Percentiles rank a stretch among this genome's conserved stretches.
These are phyloP conservation scores for Irineochytrium annulatum DNA, from an alignment of 192 early-diverging fungal species.

Conservation along the genomic window DNA sequence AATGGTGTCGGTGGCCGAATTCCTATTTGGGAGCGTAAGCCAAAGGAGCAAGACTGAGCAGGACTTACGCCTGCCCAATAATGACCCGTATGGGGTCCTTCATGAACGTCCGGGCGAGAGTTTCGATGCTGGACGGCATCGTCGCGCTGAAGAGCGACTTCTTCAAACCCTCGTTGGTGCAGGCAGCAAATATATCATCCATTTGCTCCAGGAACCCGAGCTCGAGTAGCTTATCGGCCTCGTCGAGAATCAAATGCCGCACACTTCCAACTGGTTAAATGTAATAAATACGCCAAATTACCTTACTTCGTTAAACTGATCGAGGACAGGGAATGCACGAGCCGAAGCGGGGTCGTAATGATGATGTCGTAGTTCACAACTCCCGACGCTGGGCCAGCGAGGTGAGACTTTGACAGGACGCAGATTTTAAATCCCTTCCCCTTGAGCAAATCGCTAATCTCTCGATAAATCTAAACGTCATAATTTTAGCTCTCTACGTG, in stretches of 20 bases:
- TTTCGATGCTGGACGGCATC: conserved; percentile 83
- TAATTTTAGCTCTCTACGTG: not conserved
- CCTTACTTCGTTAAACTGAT: conserved; percentile 68
- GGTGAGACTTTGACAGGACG: conserved; percentile 76
- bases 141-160: conserved; percentile 93
- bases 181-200: conserved; percentile 63
- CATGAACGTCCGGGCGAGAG: conserved; percentile 92
- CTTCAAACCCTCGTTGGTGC: conserved; percentile 66
- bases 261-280: conserved; percentile 66
- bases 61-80: conserved; percentile 72
- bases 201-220: conserved; percentile 69
- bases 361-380: conserved; percentile 85
- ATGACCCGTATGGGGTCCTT: conserved; percentile 80
- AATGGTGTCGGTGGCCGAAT: conserved; percentile 88
- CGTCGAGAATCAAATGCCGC: conserved; percentile 91
- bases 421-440: conserved; percentile 77
- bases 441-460: conserved; percentile 67
- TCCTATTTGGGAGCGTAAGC: conserved; percentile 36
- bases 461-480: conserved; percentile 69
- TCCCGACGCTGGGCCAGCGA: conserved; percentile 56
- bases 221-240: conserved; percentile 95
- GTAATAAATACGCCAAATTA: conserved; percentile 23
- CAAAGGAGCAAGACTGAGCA: not conserved
- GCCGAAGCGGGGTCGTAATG: conserved; percentile 86
- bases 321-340: conserved; percentile 79